Percentiles rank a stretch among this genome's conserved stretches.
Evolutionary conservation across 2,329 filamentous ascomycete species (phyloP).

Genomic region (Xylaria sp.): DNA sequence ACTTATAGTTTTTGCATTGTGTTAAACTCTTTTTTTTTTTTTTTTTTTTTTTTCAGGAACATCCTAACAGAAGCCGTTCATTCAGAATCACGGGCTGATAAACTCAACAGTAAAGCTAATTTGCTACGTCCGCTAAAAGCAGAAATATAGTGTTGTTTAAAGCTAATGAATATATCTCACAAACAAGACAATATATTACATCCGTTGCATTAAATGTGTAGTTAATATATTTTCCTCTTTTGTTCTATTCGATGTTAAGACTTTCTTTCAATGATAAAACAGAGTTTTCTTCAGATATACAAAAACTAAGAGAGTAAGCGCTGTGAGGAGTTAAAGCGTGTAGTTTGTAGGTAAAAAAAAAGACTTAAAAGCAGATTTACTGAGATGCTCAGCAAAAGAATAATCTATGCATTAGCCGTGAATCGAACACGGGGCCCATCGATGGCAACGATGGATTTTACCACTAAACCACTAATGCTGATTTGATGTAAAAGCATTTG

Average conservation of each 20-base stretch:
- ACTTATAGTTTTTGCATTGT: not conserved
- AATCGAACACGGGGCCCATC: slow-evolving; percentile 61
- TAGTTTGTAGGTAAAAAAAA: no score
- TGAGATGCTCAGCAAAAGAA: not conserved
- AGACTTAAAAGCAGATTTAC: not conserved
- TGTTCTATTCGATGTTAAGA: no score
- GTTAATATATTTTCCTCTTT: no score
- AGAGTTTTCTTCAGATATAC: no score
- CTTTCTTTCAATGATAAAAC: no score
- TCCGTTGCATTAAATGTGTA: not conserved
- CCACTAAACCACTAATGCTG: slow-evolving; percentile 60
- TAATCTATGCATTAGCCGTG: slow-evolving; percentile 51
- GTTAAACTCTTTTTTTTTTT: not conserved
- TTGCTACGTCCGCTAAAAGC: no score
- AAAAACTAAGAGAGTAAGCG: no score
- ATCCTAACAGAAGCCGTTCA: no score
- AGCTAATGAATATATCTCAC: not conserved
- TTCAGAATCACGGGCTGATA: not conserved
- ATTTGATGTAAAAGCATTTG: not conserved
- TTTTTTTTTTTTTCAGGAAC: no score
- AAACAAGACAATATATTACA: no score
- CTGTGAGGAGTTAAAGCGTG: no score
- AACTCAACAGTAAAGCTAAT: not conserved
- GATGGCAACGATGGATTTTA: slow-evolving; percentile 66
- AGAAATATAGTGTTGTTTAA: no score